Evolutionary conservation across 2,329 filamentous ascomycete species (phyloP).

Genomic region (Fusarium transvaalense): DNA sequence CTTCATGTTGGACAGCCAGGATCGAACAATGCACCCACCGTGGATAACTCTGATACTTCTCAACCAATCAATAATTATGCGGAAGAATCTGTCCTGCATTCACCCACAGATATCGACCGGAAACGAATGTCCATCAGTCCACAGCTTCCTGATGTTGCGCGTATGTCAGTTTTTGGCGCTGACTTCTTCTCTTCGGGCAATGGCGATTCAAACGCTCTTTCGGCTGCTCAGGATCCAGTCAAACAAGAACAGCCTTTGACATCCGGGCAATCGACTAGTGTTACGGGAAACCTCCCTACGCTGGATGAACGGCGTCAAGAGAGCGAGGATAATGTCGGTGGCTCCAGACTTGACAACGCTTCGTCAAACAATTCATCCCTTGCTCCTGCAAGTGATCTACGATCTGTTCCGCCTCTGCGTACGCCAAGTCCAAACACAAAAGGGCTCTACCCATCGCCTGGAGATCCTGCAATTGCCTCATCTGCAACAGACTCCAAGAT

Average conservation of each 20-base stretch:
- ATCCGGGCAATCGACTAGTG: constrained; percentile 8
- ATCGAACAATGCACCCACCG: constrained; percentile 5
- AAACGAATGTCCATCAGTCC: constrained; percentile 65
- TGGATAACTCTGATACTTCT: constrained; percentile 5
- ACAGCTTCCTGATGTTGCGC: constrained; percentile 68
- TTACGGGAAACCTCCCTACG: constrained; percentile 10
- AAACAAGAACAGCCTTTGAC: constrained; percentile 31
- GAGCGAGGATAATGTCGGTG: not conserved
- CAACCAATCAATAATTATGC: constrained; percentile 7
- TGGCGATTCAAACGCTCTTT: constrained; percentile 16
- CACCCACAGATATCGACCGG: constrained; percentile 33
- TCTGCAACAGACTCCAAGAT: constrained; percentile 47
- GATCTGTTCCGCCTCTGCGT: constrained; percentile 51
- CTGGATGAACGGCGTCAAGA: constrained; percentile 17
- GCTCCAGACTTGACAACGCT: not conserved
- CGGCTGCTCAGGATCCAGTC: constrained; percentile 16
- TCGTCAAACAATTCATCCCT: constrained; percentile 18
- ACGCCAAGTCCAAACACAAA: constrained; percentile 51
- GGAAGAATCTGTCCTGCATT: constrained; percentile 24
- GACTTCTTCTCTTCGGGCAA: constrained; percentile 65
- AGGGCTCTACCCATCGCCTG: constrained; percentile 17
- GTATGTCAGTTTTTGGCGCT: constrained; percentile 71
- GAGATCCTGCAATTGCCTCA: constrained; percentile 13
- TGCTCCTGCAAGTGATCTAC: constrained; percentile 38
- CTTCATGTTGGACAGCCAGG: constrained; percentile 3